Evolutionary conservation across 2,329 filamentous ascomycete species (phyloP).

Genomic region (Setomelanomma holmii): DNA sequence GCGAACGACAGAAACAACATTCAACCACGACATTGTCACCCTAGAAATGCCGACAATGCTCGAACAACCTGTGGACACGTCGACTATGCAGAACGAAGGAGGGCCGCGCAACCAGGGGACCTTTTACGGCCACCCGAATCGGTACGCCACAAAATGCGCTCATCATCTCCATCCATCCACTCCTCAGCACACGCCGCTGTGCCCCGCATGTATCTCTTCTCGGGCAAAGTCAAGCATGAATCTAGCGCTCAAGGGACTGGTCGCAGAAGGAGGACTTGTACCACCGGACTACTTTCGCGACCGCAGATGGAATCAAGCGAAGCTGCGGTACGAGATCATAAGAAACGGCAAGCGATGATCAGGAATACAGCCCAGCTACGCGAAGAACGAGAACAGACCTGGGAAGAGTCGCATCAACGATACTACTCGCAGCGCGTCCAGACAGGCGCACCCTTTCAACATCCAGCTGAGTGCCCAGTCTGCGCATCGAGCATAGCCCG

Average conservation of each 20-base stretch:
- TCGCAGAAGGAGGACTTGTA: conserved; percentile 20
- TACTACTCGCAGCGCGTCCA: conserved; percentile 2
- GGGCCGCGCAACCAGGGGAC: conserved; percentile 2
- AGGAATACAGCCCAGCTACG: conserved; percentile 23
- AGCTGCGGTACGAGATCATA: conserved; percentile 21
- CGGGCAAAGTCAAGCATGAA: conserved; percentile 22
- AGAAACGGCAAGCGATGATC: conserved; percentile 14
- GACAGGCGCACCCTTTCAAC: conserved; percentile 14
- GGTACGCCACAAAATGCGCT: conserved; percentile 26
- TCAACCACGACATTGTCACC: conserved; percentile 8
- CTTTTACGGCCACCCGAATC: conserved; percentile 14
- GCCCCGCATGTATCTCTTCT: conserved; percentile 21
- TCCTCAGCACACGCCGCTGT: conserved; percentile 24
- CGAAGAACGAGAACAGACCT: conserved; percentile 29
- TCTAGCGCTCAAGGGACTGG: conserved; percentile 14
- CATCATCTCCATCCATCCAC: conserved; percentile 32
- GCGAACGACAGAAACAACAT: conserved; percentile 13
- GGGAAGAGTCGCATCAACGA: conserved; percentile 26
- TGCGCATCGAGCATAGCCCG: conserved; percentile 17
- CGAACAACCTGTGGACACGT: conserved; percentile 2
- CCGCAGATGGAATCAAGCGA: conserved; percentile 27
- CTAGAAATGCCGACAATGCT: conserved; percentile 16
- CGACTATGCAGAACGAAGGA: conserved; percentile 4
- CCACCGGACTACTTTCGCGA: conserved; percentile 18
- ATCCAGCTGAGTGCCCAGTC: conserved; percentile 11